Evolutionary conservation across 345 rosid species (phyloP).

Genomic region (Eucalyptus viminalis): DNA sequence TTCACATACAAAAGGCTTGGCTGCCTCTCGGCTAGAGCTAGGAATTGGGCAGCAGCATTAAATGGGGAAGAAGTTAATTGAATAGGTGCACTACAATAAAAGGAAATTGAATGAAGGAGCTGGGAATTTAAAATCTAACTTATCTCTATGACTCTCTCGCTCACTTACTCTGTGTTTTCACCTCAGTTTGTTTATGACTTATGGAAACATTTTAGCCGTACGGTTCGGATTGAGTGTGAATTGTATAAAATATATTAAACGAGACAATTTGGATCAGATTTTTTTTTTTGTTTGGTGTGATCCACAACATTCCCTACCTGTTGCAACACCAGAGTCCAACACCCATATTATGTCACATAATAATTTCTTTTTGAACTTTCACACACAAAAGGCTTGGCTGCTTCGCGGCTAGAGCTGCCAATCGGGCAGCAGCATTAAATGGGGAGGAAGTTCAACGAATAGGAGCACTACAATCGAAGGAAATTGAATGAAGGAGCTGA

Average conservation of each 20-base stretch:
- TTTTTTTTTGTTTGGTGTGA: too few relatives aligned
- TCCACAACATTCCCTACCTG: too few relatives aligned
- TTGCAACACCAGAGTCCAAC: too few relatives aligned
- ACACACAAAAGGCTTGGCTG: not conserved
- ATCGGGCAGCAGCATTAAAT: not conserved
- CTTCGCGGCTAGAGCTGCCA: not conserved
- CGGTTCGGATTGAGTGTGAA: fast-evolving
- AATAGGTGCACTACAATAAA: not conserved
- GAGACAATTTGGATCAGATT: too few relatives aligned
- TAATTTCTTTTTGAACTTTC: not conserved
- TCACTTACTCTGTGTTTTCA: fast-evolving
- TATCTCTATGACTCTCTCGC: fast-evolving
- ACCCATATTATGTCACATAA: not conserved
- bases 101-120: not conserved
- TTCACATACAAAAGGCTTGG: not conserved
- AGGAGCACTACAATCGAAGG: not conserved
- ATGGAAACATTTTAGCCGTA: too few relatives aligned
- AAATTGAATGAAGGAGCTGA: not conserved
- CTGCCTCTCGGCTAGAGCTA: not conserved
- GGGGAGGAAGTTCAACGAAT: not conserved
- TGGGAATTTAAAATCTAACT: fast-evolving
- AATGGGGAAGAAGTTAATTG: not conserved
- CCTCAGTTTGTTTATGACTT: too few relatives aligned
- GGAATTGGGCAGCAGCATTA: not conserved
- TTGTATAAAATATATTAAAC: too few relatives aligned